Evolutionary conservation across 2,329 filamentous ascomycete species (phyloP).

Genomic region (Cytospora schulzeri): DNA sequence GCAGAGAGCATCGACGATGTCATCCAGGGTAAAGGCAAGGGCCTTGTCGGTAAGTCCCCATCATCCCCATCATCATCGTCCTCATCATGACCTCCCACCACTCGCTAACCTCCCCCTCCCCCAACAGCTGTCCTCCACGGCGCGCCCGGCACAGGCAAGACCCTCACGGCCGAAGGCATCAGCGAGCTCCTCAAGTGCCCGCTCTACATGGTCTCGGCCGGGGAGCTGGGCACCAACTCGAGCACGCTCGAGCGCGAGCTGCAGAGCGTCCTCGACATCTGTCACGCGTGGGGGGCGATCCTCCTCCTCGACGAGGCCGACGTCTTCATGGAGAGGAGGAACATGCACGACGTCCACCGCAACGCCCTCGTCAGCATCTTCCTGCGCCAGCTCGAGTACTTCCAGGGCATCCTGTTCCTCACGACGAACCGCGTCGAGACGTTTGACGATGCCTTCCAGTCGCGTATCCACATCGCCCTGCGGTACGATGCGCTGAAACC

Average conservation of each 20-base stretch:
- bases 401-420: conserved; percentile 86
- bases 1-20: conserved; percentile 82
- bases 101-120: conserved; percentile 25
- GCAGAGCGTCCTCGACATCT: conserved; percentile 83
- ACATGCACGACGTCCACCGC: conserved; percentile 80
- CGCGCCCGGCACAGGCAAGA: conserved; percentile 86
- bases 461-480: conserved; percentile 81
- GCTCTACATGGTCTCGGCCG: conserved; percentile 80
- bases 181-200: conserved; percentile 81
- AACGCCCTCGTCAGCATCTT: conserved; percentile 89
- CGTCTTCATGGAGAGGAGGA: conserved; percentile 80
- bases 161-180: conserved; percentile 83
- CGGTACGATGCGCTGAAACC: conserved; percentile 74
- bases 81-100: background rate
- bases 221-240: conserved; percentile 79
- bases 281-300: conserved; percentile 83
- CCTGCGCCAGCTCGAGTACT: conserved; percentile 84
- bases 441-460: conserved; percentile 90
- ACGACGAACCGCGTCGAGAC: conserved; percentile 88
- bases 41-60: conserved; percentile 63
- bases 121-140: conserved; percentile 70
- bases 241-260: conserved; percentile 73
- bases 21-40: conserved; percentile 82
- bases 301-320: conserved; percentile 84
- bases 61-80: background rate